Base-by-base conservation (phyloP, 2,329 filamentous ascomycete species). In the Thielaviopsis euricoi region DNA sequence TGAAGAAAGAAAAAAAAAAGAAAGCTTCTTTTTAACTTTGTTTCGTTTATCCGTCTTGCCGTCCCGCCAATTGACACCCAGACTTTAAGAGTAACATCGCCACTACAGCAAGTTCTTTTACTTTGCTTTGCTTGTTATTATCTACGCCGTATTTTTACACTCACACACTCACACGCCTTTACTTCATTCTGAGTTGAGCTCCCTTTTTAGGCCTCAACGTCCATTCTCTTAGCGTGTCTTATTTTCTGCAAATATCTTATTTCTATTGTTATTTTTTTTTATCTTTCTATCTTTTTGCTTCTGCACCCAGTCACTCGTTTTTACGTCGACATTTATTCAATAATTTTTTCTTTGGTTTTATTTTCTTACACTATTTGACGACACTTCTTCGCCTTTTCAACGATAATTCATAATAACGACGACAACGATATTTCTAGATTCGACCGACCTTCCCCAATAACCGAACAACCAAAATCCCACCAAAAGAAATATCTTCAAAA, bases 301-400 rank as follows among this genome's bases (percentile, higher is more conserved):
- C 43, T 9, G 19, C 19, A 17, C 22, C n/a, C 21, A 55, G 33
- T 23, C 54, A 29, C 33, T 23, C 26, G 6, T 22, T 56, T 33
- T 56, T 48, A 10, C 43, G 43, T 48, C 7, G 43, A 21, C 21
- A 48, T 48, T 10, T 48, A 21, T 21, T 52, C 50, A 58, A 58
- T 17, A 51, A 53, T 62, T 57, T 57, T 49, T 56, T 55, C n/a
- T n/a, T n/a, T n/a, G n/a, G 54, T 57, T 19, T 62, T 56, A 29
- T 48, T 46, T 55, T 55, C 29, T 52, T 53, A 52, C 40, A 55
- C 43, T n/a, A 48, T 37, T n/a, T 55, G 23, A 55, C 53, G 43
- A 55, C 43, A 29, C 15, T 26, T 22, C 46, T 59, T 53, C 29
- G 51, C 49, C 10, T 26, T 53, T 56, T 52, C 23, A 33, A 48